These are phyloP conservation scores for Nephelium lappaceum DNA, from an alignment of 345 rosid species.

Conservation along the genomic window DNA sequence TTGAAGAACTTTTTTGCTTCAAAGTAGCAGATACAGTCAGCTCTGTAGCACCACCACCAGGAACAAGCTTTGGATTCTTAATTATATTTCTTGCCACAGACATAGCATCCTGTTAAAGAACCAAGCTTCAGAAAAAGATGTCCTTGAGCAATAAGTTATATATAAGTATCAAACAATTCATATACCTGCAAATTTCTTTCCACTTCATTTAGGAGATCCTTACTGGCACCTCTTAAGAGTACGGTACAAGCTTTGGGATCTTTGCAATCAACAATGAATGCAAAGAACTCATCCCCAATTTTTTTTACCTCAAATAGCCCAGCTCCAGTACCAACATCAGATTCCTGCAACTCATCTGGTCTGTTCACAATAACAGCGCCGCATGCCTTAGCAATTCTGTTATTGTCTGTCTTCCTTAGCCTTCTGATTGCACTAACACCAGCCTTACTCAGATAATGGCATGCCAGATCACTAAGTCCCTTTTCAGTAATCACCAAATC, in stretches of 20 bases:
- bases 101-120: constrained; percentile 82
- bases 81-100: constrained; percentile 95
- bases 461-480: constrained; percentile 97
- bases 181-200: constrained; percentile 94
- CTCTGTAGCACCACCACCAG: constrained; percentile 97
- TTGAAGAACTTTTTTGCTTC: constrained; percentile 88
- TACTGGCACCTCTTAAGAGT: constrained; percentile 95
- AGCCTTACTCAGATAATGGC: constrained; percentile 91
- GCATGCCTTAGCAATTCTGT: constrained; percentile 93
- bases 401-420: constrained; percentile 88
- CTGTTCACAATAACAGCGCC: constrained; percentile 96
- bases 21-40: constrained; percentile 88
- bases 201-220: constrained; percentile 96
- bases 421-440: constrained; percentile 96
- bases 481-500: constrained; percentile 91
- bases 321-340: constrained; percentile 96
- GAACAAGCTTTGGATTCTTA: constrained; percentile 91
- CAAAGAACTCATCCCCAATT: constrained; percentile 93
- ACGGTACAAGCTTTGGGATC: constrained; percentile 96
- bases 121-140: constrained; percentile 16
- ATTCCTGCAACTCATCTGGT: constrained; percentile 93
- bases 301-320: constrained; percentile 94
- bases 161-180: constrained; percentile 11
- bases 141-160: neutral
- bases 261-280: constrained; percentile 86